phyloP scores from a whole-genome alignment of 306 rosid species.

The Castanea crenata region DNA sequence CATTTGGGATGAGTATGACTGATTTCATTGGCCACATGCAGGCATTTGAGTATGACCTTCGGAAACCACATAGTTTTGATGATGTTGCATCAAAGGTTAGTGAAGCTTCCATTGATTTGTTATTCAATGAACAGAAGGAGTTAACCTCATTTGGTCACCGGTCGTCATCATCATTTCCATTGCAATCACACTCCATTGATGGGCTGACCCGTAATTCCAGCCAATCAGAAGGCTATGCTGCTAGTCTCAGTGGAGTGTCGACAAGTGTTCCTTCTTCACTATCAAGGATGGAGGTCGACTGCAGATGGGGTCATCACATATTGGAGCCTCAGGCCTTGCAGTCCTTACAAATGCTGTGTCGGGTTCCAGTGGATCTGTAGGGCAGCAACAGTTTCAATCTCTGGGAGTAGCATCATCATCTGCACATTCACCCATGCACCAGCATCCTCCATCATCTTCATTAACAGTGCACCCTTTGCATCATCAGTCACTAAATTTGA shows the following conservation, averaged over 20 bases:
- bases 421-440: slow-evolving; percentile 52
- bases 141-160: slow-evolving; percentile 41
- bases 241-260: slow-evolving; percentile 37
- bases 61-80: slow-evolving; percentile 22
- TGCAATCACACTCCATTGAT: slow-evolving; percentile 42
- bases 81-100: slow-evolving; percentile 41
- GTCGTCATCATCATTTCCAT: slow-evolving; percentile 52
- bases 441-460: slow-evolving; percentile 40
- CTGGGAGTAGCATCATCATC: slow-evolving; percentile 45
- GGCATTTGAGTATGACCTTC: slow-evolving; percentile 62
- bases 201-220: slow-evolving; percentile 34
- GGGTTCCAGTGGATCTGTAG: slow-evolving; percentile 46
- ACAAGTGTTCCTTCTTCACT: slow-evolving; percentile 34
- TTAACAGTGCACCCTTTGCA: slow-evolving; percentile 29
- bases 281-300: slow-evolving; percentile 37
- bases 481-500: slow-evolving; percentile 40
- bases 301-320: slow-evolving; percentile 25
- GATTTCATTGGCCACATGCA: slow-evolving; percentile 34
- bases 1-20: background rate
- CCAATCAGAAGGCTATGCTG: slow-evolving; percentile 39
- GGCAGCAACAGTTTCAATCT: slow-evolving; percentile 42
- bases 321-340: slow-evolving; percentile 36
- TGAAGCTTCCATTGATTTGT: slow-evolving; percentile 38
- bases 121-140: slow-evolving; percentile 50
- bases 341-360: slow-evolving; percentile 32